These are phyloP conservation scores for Pythium grandisporangium DNA, from an alignment of 352 stramenopile species.

Conservation along the genomic window DNA sequence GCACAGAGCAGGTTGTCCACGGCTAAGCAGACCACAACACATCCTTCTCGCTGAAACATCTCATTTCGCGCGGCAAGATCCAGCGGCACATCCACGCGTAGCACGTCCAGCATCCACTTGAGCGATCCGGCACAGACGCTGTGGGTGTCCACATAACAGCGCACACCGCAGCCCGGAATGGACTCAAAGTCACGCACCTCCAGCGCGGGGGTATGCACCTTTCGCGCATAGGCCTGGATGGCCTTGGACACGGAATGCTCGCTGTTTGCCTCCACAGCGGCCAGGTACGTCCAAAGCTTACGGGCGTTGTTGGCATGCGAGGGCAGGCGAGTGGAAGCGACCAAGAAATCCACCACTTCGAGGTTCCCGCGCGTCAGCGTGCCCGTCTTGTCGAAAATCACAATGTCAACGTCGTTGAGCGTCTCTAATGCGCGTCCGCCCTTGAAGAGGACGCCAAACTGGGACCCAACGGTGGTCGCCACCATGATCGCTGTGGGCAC, in stretches of 20 bases:
- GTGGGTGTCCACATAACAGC: constrained; percentile 18
- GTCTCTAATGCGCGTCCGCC: constrained; percentile 60
- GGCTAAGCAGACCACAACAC: constrained; percentile 47
- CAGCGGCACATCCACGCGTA: constrained; percentile 26
- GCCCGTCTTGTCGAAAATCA: constrained; percentile 82
- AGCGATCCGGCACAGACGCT: constrained; percentile 47
- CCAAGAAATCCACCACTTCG: constrained; percentile 23
- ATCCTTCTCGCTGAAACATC: constrained; percentile 34
- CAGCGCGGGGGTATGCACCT: constrained; percentile 12
- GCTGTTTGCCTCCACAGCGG: constrained; percentile 40
- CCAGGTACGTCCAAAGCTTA: constrained; percentile 34
- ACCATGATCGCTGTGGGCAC: constrained; percentile 76
- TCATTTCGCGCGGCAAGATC: constrained; percentile 37
- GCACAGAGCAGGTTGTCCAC: constrained; percentile 41
- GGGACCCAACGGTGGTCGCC: constrained; percentile 64
- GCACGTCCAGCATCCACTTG: constrained; percentile 53
- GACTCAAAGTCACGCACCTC: constrained; percentile 27
- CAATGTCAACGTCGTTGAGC: constrained; percentile 46
- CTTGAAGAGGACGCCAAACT: constrained; percentile 78
- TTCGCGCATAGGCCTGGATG: constrained; percentile 30
- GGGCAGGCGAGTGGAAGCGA: constrained; percentile 8
- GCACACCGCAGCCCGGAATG: constrained; percentile 56
- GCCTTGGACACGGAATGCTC: constrained; percentile 61
- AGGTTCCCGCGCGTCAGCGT: constrained; percentile 61
- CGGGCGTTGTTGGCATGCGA: constrained; percentile 6